phyloP scores from a whole-genome alignment of 306 rosid species.

The Leucaena leucocephala region DNA sequence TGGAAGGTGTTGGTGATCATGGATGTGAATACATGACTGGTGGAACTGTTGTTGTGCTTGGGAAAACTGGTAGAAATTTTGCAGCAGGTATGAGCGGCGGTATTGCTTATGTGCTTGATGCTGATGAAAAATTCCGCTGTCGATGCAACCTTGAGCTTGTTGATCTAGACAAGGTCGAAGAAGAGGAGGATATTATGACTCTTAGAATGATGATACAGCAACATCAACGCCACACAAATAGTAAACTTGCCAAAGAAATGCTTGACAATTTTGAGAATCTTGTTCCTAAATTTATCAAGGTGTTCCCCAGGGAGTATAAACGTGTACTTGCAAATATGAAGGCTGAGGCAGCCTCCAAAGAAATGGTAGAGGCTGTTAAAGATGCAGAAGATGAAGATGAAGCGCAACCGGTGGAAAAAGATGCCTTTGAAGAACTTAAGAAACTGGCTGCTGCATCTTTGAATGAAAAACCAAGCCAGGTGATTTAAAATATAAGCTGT shows the following conservation, averaged over 20 bases:
- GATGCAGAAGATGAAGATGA: slow-evolving; percentile 57
- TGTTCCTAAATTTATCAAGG: slow-evolving; percentile 86
- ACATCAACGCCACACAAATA: slow-evolving; percentile 93
- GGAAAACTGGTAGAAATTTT: slow-evolving; percentile 93
- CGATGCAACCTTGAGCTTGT: slow-evolving; percentile 92
- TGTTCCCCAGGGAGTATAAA: slow-evolving; percentile 89
- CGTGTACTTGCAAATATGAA: slow-evolving; percentile 72
- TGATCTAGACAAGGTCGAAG: slow-evolving; percentile 88
- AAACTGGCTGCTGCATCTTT: slow-evolving; percentile 71
- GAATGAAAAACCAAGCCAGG: slow-evolving; percentile 68
- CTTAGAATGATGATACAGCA: slow-evolving; percentile 93
- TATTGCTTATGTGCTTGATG: slow-evolving; percentile 82
- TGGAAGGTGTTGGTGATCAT: slow-evolving; percentile 99
- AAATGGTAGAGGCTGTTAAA: slow-evolving; percentile 40
- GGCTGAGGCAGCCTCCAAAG: slow-evolving; percentile 57
- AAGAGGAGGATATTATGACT: slow-evolving; percentile 73
- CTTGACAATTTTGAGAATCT: slow-evolving; percentile 72
- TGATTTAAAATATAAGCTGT: slow-evolving; percentile 27
- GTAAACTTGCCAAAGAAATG: slow-evolving; percentile 80
- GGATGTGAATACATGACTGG: slow-evolving; percentile 99
- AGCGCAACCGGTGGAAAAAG: slow-evolving; percentile 58
- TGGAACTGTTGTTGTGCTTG: slow-evolving; percentile 92
- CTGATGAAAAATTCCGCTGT: slow-evolving; percentile 67
- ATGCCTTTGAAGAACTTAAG: slow-evolving; percentile 97
- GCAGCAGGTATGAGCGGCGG: slow-evolving; percentile 99